Evolutionary conservation across 768 basidiomycete species (phyloP).

Genomic region (Leccinum aurantiacum): DNA sequence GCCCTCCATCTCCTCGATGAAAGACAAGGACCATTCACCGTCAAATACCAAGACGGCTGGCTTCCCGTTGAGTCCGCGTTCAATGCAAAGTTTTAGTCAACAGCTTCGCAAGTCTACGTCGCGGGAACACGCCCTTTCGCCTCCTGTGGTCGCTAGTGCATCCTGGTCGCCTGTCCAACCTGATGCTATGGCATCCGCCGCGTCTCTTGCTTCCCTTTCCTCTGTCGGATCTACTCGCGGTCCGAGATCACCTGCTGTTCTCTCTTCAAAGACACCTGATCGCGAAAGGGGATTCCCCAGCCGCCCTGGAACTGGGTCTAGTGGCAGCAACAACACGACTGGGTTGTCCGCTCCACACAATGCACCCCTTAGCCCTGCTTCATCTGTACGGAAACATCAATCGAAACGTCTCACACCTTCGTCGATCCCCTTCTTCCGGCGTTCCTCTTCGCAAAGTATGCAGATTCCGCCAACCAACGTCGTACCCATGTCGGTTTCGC

Average conservation of each 20-base stretch:
- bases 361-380: conserved; percentile 70
- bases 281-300: conserved; percentile 49
- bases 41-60: conserved; percentile 46
- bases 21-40: conserved; percentile 40
- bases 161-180: conserved; percentile 72
- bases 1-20: conserved; percentile 57
- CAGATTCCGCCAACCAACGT: conserved; percentile 52
- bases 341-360: conserved; percentile 52
- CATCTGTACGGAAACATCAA: conserved; percentile 65
- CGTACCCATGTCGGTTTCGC: conserved; percentile 44
- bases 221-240: conserved; percentile 66
- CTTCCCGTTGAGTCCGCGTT: conserved; percentile 66
- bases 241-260: conserved; percentile 42
- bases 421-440: conserved; percentile 91
- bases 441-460: conserved; percentile 88
- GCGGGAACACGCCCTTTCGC: conserved; percentile 57
- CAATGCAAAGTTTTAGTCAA: conserved; percentile 61
- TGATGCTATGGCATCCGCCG: conserved; percentile 77
- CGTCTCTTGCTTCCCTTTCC: conserved; percentile 71
- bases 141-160: conserved; percentile 40
- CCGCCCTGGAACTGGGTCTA: conserved; percentile 75
- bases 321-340: conserved; percentile 67
- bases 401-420: conserved; percentile 84
- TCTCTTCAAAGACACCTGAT: conserved; percentile 63
- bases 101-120: conserved; percentile 68